These are phyloP conservation scores for Purpureocillium takamizusanense DNA, from an alignment of 2,329 filamentous ascomycete genomes.

Conservation along the genomic window DNA sequence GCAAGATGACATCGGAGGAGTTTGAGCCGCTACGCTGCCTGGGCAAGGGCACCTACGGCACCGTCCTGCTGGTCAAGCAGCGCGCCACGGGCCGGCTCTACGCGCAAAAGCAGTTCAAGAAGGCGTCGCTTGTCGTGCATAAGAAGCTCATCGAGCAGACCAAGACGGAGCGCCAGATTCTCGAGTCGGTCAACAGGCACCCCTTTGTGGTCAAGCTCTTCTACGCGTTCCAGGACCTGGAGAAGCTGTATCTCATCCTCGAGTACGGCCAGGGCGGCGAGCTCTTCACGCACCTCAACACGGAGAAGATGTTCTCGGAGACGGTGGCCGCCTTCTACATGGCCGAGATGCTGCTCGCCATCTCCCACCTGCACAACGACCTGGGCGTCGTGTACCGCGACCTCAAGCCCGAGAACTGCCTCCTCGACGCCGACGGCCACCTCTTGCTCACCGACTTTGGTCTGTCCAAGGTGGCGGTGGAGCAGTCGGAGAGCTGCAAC, in stretches of 20 bases:
- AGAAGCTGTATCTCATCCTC: constrained; percentile 94
- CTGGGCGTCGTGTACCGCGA: constrained; percentile 95
- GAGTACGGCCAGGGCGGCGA: constrained; percentile 97
- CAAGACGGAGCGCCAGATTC: constrained; percentile 88
- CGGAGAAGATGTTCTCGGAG: constrained; percentile 93
- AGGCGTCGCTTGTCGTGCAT: constrained; percentile 89
- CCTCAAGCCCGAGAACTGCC: constrained; percentile 94
- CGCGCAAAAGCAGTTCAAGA: constrained; percentile 97
- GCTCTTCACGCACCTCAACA: constrained; percentile 87
- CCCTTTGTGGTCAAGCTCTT: constrained; percentile 97
- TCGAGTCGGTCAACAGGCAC: constrained; percentile 93
- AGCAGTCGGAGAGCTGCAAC: constrained; percentile 59
- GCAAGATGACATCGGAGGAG: constrained; percentile 87
- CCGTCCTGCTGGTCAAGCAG: constrained; percentile 89
- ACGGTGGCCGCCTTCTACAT: constrained; percentile 91
- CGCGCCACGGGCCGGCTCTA: constrained; percentile 78
- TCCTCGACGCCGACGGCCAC: constrained; percentile 85
- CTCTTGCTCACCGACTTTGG: constrained; percentile 94
- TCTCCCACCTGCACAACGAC: constrained; percentile 85
- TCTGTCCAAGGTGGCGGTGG: constrained; percentile 84
- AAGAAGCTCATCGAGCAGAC: constrained; percentile 96
- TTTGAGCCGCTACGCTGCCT: constrained; percentile 88
- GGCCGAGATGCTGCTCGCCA: constrained; percentile 91
- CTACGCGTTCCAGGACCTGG: constrained; percentile 96
- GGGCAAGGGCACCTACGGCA: constrained; percentile 93